Evolutionary conservation across 495 filamentous ascomycete species (phyloP), one percentile per base, ranked within the genome.

Genomic region (Hypoxylon subgilvum): DNA sequence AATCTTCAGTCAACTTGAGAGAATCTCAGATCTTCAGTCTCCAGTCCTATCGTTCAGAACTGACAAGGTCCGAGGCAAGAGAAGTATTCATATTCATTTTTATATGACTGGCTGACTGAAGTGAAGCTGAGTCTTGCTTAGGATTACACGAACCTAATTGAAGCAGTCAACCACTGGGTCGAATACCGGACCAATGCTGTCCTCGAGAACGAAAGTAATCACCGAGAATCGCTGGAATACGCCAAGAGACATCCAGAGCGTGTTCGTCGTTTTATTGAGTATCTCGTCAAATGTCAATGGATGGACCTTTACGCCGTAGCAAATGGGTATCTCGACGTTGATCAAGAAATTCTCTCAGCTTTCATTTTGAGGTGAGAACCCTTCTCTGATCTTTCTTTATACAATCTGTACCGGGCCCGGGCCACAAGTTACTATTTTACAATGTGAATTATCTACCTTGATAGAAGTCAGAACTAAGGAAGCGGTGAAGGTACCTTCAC

Each of bases 21-120:
- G 25, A 68, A 21, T 68, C 68, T 6, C 71, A 73, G 51, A 72
- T 73, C 43, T 70, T 69, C 49, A 68, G 63, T 9, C 65, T 73
- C 3, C 69, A 73, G 54, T 69, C 68, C 8, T 70, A 69, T 40
- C 36, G 53, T 6, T 61, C 68, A 8, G 63, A 70, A 12, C 45
- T 72, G 21, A 71, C 63, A 0, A 56, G 59, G 0, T 50, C 67
- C 16, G 66, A 71, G 32, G 63, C 66, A 32, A 61, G 58, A 23
- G 52, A 50, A 38, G 66, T 68, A 53, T 51, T 63, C 43, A 49
- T 34, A 13, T 41, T 8, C 14, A 43, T n/a, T 0, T 1, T 17
- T 27, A 34, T 34, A 34, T 34, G 3, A 3, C 7, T 34, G n/a
- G 3, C n/a, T 4, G 21, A 21, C 12, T 7, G 16, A 23, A 2